phyloP scores from a whole-genome alignment of 1,284 basidiomycete genomes.

The Meira nashicola region DNA sequence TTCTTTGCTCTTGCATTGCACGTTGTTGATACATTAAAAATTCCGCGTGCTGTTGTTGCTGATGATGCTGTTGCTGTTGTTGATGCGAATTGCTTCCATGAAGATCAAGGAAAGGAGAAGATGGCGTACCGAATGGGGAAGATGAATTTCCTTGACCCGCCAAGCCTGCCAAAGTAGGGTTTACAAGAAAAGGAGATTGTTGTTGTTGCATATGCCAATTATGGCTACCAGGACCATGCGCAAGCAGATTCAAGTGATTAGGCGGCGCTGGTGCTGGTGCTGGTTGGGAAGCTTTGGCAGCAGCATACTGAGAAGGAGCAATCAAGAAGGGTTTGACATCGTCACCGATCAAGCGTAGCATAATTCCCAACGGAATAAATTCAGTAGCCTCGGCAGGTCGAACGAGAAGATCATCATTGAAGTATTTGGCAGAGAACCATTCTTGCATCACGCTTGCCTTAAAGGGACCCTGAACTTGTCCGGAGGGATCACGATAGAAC shows the following conservation, averaged over 20 bases:
- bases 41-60: conserved; percentile 7
- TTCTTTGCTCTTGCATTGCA: conserved; percentile 3
- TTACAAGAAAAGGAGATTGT: too few species aligned
- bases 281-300: neutral
- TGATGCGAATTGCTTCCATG: neutral
- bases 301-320: conserved; percentile 21
- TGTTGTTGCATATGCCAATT: too few species aligned
- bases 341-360: conserved; percentile 50
- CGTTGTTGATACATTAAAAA: neutral
- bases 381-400: conserved; percentile 61
- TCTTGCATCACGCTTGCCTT: conserved; percentile 86
- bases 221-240: too few species aligned
- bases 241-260: too few species aligned
- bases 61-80: conserved; percentile 16
- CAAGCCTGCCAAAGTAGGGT: too few species aligned
- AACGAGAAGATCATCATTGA: conserved; percentile 76
- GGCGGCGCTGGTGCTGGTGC: neutral
- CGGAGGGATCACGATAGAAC: conserved; percentile 86
- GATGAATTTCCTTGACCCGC: too few species aligned
- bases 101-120: neutral
- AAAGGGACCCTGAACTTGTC: conserved; percentile 91
- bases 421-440: conserved; percentile 89
- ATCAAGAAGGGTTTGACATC: conserved; percentile 52
- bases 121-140: neutral
- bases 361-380: conserved; percentile 52